A percentile compares a stretch with the other conserved stretches of the same genome.
These are phyloP conservation scores for Chytriomyces confervae DNA, from an alignment of 192 early-diverging fungal genomes.

Conservation along the genomic window DNA sequence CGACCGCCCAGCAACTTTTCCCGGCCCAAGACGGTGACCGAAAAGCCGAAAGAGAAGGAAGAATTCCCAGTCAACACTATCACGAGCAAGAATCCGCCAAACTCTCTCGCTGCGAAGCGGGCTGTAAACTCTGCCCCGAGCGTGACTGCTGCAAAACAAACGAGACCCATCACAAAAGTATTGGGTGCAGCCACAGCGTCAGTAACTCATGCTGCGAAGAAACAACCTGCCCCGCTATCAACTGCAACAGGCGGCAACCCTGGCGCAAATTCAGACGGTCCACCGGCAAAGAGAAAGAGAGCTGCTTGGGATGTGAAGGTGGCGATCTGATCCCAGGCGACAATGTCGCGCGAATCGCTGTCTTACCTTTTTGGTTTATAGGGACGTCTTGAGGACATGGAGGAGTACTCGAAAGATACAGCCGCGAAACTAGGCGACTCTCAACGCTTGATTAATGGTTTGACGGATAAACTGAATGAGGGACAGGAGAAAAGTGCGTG, in stretches of 20 bases:
- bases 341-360: neutral
- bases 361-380: conserved; percentile 38
- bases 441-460: conserved; percentile 23
- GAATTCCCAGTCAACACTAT: too few relatives aligned
- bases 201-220: neutral
- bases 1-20: too few relatives aligned
- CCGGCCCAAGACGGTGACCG: too few relatives aligned
- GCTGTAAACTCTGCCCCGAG: neutral
- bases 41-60: too few relatives aligned
- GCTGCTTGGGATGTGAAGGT: conserved; percentile 73
- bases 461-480: conserved; percentile 44
- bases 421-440: conserved; percentile 40
- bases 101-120: neutral
- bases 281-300: conserved; percentile 65
- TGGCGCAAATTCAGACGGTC: neutral
- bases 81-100: too few relatives aligned
- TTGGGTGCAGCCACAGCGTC: neutral
- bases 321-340: conserved; percentile 20
- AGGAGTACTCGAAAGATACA: conserved; percentile 57
- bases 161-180: conserved; percentile 18
- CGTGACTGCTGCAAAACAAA: neutral
- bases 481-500: conserved; percentile 41
- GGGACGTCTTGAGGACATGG: conserved; percentile 83
- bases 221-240: neutral
- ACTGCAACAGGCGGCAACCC: neutral